phyloP scores from a whole-genome alignment of 179 eudicot species.

The Silene noctiflora region DNA sequence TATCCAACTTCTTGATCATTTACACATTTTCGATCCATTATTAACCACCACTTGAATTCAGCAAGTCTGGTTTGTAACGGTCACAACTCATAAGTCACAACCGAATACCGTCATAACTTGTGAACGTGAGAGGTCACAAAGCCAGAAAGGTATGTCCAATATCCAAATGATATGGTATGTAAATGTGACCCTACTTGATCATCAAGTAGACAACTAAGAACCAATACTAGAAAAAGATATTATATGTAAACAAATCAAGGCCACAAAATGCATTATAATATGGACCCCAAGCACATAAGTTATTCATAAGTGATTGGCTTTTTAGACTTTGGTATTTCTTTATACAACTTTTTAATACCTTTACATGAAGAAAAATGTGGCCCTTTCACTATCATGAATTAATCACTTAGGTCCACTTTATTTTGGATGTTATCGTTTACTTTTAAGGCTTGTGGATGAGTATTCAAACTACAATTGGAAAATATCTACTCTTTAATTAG shows the following conservation, averaged over 20 bases:
- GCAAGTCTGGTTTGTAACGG: too few species aligned
- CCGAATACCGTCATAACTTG: too few species aligned
- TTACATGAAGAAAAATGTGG: background rate
- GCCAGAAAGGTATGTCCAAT: too few species aligned
- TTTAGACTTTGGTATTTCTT: conserved; percentile 8
- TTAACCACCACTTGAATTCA: too few species aligned
- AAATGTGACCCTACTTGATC: background rate
- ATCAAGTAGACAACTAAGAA: conserved; percentile 8
- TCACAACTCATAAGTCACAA: too few species aligned
- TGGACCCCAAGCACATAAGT: background rate
- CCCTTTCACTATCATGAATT: background rate
- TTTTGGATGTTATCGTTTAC: background rate
- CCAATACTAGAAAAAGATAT: conserved; percentile 1
- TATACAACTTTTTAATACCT: conserved; percentile 11
- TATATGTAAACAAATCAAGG: background rate
- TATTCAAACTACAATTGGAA: background rate
- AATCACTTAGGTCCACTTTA: background rate
- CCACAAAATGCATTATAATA: background rate
- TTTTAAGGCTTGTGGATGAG: background rate
- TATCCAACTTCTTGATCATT: too few species aligned
- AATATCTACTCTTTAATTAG: background rate
- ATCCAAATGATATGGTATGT: too few species aligned
- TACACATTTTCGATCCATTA: too few species aligned
- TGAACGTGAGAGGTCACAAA: too few species aligned
- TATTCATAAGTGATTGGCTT: background rate